Evolutionary conservation across 306 rosid species (phyloP), one percentile per base, ranked within the genome.

Genomic region (Cicer cuneatum): DNA sequence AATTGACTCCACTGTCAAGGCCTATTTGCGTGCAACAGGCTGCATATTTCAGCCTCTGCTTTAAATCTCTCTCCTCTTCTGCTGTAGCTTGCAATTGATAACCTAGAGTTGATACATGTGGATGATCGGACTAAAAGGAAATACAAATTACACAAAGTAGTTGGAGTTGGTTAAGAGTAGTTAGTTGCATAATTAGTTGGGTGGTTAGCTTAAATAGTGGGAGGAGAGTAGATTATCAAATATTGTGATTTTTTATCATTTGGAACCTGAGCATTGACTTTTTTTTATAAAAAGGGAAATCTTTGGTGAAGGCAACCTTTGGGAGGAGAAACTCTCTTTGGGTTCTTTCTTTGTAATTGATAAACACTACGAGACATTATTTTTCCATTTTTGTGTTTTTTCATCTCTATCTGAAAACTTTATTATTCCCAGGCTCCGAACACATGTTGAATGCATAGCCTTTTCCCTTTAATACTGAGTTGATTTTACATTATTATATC

Each of bases 131-230:
- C 65, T 59, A 59, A 29, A 59, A 59, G 65, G 65, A 29, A 33
- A 59, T 2, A 33, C 4, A 11, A 58, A 29, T 58, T 29, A 29
- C 16, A 58, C 59, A 9, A 29, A 24, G 41, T 58, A 58, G 41
- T 58, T 58, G 16, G 8, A 58, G 65, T 58, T 58, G 65, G 18
- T 58, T 58, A 59, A 33, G 42, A 59, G 42, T 59, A 33, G 42
- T 59, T 33, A 59, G 40, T 59, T 59, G 16, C 65, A 33, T 59
- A 11, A 59, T 35, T 59, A 33, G 10, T 33, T 59, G 65, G 42
- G 14, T 12, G 42, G 65, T 7, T 59, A 59, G 42, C 40, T 12
- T 59, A 59, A 10, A 33, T 59, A 33, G 40, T 59, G 62, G 35
- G 15, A 33, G 65, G 10, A 33, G 42, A 59, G 65, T 29, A 33